These are phyloP conservation scores for Poa annua DNA, from an alignment of 176 grass and related monocot species.

Conservation along the genomic window DNA sequence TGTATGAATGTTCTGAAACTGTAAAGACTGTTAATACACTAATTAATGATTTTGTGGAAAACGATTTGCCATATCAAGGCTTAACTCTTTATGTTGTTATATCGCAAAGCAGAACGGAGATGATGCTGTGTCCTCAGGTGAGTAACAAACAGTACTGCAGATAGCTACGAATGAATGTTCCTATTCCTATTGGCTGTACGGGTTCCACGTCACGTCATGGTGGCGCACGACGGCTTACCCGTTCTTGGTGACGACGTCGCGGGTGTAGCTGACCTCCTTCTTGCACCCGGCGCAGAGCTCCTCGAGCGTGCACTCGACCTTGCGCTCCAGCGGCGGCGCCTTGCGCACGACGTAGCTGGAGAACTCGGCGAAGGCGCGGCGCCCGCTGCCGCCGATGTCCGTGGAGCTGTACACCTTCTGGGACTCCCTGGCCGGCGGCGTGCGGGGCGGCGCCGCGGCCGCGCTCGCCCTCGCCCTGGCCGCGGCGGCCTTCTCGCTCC, in stretches of 20 bases:
- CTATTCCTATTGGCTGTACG: slow-evolving; percentile 6
- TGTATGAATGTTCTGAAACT: not conserved
- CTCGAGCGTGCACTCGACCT: slow-evolving; percentile 92
- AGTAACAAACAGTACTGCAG: not conserved
- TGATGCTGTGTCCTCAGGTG: slow-evolving; percentile 22
- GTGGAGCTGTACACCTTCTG: slow-evolving; percentile 53
- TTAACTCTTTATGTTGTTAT: not conserved
- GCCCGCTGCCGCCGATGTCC: slow-evolving; percentile 21
- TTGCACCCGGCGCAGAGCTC: slow-evolving; percentile 82
- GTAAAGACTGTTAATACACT: not conserved
- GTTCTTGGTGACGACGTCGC: slow-evolving; percentile 81
- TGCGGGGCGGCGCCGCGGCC: not conserved
- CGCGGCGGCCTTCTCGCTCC: slow-evolving; percentile 3
- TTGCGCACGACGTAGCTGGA: slow-evolving; percentile 69
- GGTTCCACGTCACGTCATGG: slow-evolving; percentile 12
- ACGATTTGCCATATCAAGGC: not conserved
- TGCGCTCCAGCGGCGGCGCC: slow-evolving; percentile 74
- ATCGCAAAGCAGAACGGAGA: not conserved
- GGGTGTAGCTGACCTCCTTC: slow-evolving; percentile 79
- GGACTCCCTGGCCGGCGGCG: slow-evolving; percentile 32
- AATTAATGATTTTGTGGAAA: not conserved
- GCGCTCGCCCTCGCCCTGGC: not conserved
- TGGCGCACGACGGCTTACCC: slow-evolving; percentile 58
- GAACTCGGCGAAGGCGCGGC: slow-evolving; percentile 61
- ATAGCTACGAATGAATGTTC: not conserved